Conservation (phyloP, 495 filamentous ascomycete species). For the Podospora pseudocomata region DNA sequence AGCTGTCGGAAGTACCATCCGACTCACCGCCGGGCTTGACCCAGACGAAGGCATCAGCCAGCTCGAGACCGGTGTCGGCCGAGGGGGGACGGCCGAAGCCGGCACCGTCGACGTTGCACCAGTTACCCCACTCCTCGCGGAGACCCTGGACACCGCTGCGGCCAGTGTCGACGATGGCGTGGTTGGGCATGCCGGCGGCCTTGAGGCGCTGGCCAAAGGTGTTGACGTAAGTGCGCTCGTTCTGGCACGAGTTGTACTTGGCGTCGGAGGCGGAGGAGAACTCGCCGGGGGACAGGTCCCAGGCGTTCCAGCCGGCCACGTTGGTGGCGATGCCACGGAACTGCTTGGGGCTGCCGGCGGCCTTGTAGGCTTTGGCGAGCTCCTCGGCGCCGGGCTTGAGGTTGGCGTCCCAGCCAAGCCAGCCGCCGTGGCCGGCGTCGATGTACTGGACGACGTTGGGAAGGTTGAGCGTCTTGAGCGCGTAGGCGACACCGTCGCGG, state of each 20-base stretch:
- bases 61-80: slow-evolving; percentile 55
- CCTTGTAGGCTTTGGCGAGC: slow-evolving; percentile 63
- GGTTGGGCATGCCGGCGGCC: slow-evolving; percentile 61
- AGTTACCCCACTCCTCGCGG: slow-evolving; percentile 71
- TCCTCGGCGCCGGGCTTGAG: slow-evolving; percentile 66
- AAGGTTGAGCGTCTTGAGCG: slow-evolving; percentile 65
- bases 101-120: slow-evolving; percentile 76
- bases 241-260: slow-evolving; percentile 55
- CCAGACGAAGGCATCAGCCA: slow-evolving; percentile 78
- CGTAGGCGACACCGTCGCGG: slow-evolving; percentile 67
- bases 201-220: slow-evolving; percentile 60
- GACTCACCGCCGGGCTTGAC: slow-evolving; percentile 80
- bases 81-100: slow-evolving; percentile 72
- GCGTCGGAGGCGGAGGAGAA: slow-evolving; percentile 56
- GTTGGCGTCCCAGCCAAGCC: slow-evolving; percentile 81
- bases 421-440: slow-evolving; percentile 77
- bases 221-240: slow-evolving; percentile 71
- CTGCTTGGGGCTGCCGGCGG: slow-evolving; percentile 59
- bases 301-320: slow-evolving; percentile 74
- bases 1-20: slow-evolving; percentile 66
- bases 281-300: slow-evolving; percentile 59
- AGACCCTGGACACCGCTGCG: slow-evolving; percentile 67
- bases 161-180: slow-evolving; percentile 68
- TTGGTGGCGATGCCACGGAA: slow-evolving; percentile 75
- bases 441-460: slow-evolving; percentile 81